Conservation (phyloP, 2,329 filamentous ascomycete species). For the Talaromyces verruculosus region DNA sequence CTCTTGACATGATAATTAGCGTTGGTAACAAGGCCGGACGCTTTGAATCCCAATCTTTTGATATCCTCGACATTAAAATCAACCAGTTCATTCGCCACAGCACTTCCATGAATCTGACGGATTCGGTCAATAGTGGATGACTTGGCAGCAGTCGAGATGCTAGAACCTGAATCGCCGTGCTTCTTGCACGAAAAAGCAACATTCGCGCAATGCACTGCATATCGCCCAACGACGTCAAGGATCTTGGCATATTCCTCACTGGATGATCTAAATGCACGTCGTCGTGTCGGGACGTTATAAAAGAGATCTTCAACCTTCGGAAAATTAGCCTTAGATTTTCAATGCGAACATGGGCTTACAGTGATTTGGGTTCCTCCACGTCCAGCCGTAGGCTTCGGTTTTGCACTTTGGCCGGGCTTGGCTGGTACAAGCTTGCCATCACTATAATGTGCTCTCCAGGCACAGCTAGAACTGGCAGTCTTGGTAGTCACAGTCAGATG, state of each 20-base stretch:
- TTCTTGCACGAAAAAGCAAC: constrained; percentile 98
- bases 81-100: constrained; percentile 84
- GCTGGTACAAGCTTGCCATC: constrained; percentile 76
- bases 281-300: constrained; percentile 88
- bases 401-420: constrained; percentile 82
- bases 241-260: constrained; percentile 98
- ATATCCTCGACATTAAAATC: constrained; percentile 70
- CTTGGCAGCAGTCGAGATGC: constrained; percentile 72
- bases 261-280: constrained; percentile 83
- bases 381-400: constrained; percentile 85
- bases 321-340: constrained; percentile 18
- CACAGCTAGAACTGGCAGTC: constrained; percentile 81
- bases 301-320: constrained; percentile 83
- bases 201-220: constrained; percentile 86
- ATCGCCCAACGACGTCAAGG: constrained; percentile 87
- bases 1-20: constrained; percentile 94
- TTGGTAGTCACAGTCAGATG: constrained; percentile 94
- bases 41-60: constrained; percentile 75
- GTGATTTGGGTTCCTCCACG: constrained; percentile 90
- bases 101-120: constrained; percentile 80
- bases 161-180: constrained; percentile 80
- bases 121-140: constrained; percentile 79
- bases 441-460: constrained; percentile 86
- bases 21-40: constrained; percentile 79
- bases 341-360: constrained; percentile 42